Evolutionary conservation across 257 asterid species (phyloP).

Genomic region (Petunia secreta): DNA sequence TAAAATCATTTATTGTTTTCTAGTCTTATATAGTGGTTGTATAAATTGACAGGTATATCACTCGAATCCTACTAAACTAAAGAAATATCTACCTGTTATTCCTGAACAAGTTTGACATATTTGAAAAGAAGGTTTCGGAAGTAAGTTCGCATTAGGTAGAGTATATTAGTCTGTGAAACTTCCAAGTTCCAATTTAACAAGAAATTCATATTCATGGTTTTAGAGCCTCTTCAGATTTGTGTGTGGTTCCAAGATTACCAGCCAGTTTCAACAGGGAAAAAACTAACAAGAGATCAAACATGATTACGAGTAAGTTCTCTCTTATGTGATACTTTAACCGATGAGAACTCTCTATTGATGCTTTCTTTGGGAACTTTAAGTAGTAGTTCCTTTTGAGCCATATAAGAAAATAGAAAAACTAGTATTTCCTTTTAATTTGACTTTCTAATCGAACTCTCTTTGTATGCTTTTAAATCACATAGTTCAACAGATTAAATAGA

Average conservation of each 20-base stretch:
- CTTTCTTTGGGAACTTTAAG: no score
- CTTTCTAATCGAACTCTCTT: no score
- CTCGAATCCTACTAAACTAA: no score
- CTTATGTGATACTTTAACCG: conserved; percentile 13
- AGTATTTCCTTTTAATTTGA: no score
- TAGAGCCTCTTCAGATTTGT: conserved; percentile 87
- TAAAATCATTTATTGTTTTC: no score
- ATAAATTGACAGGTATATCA: no score
- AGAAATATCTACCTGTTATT: conserved; percentile 72
- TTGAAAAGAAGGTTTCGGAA: conserved; percentile 88
- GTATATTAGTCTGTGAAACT: not conserved
- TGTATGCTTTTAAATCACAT: no score
- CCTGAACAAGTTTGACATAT: conserved; percentile 95
- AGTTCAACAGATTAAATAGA: no score
- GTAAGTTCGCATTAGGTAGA: conserved; percentile 49
- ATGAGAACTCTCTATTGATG: no score
- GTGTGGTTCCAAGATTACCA: conserved; percentile 98
- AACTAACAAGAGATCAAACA: conserved; percentile 78
- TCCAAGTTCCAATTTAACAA: conserved; percentile 13
- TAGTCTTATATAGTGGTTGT: no score
- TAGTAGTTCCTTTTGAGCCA: no score
- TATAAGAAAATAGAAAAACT: no score
- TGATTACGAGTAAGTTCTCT: conserved; percentile 89
- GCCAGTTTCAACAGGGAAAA: conserved; percentile 83
- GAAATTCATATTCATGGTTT: conserved; percentile 24